Base-by-base conservation (phyloP, 768 basidiomycete genomes). In the Tulasnella sp. region DNA sequence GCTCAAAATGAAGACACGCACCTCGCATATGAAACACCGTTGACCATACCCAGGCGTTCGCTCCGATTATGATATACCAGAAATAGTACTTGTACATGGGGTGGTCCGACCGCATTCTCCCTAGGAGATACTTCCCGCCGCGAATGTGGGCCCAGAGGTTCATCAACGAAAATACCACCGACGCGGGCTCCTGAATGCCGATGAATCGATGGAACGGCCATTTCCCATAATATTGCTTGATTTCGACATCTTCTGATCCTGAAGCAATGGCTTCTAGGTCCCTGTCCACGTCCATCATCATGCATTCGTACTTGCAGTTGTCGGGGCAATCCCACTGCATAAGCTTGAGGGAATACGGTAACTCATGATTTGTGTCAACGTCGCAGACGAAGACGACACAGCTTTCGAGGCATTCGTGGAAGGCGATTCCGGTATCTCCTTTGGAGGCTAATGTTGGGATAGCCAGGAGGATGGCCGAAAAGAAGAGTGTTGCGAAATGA, bases 181-280 rank as follows among this genome's bases (percentile, higher is more conserved):
- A 94, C 11, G 96, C 93, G 8, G 97, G 97, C 86, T 99, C 97
- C 84, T 99, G 97, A 86, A 96, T 93, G 42, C 96, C 95, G n/a
- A 88, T 87, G 31, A 94, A 87, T 42, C 97, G 90, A 90, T 92
- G 93, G 85, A 99, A 99, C 0, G 97, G 95, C 97, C 97, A 99
- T 87, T 99, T 99, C 22, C 97, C 98, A 83, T 96, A 91, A 85
- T 94, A 97, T 83, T 98, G 96, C 69, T 94, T 90, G 1, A 94
- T 86, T 2, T 50, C 72, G 5, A 79, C 82, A 16, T 54, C 46
- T 20, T 31, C 37, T n/a, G 79, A 76, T 11, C 41, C 58, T 5
- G 48, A 31, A 48, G 28, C 24, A 69, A 2, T 80, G 82, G 58
- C 83, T 83, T 0, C 90, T n/a, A 90, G 82, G 46, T 91, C 90